phyloP scores from a whole-genome alignment of 371 early-diverging fungal genomes.

The Rhizopus sp. region DNA sequence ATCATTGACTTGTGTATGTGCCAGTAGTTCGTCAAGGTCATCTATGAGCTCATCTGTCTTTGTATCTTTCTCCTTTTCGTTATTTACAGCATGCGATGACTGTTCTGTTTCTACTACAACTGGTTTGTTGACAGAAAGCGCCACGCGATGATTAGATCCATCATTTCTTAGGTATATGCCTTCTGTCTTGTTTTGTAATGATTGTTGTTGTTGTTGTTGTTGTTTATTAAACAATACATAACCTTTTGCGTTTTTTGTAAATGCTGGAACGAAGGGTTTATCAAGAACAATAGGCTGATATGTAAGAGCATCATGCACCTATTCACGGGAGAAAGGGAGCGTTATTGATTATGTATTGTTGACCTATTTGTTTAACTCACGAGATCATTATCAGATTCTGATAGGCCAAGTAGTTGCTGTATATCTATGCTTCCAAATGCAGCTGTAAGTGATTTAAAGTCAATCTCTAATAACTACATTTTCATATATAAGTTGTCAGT shows the following conservation, averaged over 20 bases:
- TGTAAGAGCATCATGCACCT: slow-evolving; percentile 30
- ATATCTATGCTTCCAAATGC: slow-evolving; percentile 25
- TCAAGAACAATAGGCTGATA: slow-evolving; percentile 25
- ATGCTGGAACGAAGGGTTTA: slow-evolving; percentile 48
- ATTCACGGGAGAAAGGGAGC: neutral
- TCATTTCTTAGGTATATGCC: slow-evolving; percentile 47
- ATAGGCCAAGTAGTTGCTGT: slow-evolving; percentile 23
- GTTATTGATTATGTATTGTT: neutral
- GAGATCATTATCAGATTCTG: slow-evolving; percentile 29
- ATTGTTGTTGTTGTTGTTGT: slow-evolving; percentile 14
- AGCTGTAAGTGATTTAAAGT: slow-evolving; percentile 32
- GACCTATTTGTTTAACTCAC: slow-evolving; percentile 13
- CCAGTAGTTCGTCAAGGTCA: slow-evolving; percentile 29
- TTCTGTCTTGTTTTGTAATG: slow-evolving; percentile 21
- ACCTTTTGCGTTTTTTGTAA: slow-evolving; percentile 41
- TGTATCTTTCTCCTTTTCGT: slow-evolving; percentile 6
- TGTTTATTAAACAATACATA: slow-evolving; percentile 39
- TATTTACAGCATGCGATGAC: neutral
- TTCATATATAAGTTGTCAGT: no score
- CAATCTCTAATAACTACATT: slow-evolving; percentile 23
- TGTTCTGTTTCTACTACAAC: neutral
- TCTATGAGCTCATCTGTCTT: slow-evolving; percentile 6
- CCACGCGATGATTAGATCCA: slow-evolving; percentile 27
- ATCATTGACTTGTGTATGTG: slow-evolving; percentile 13
- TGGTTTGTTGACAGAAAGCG: neutral